phyloP scores from a whole-genome alignment of 2,329 filamentous ascomycete species.

The Trichophyton benhamiae region DNA sequence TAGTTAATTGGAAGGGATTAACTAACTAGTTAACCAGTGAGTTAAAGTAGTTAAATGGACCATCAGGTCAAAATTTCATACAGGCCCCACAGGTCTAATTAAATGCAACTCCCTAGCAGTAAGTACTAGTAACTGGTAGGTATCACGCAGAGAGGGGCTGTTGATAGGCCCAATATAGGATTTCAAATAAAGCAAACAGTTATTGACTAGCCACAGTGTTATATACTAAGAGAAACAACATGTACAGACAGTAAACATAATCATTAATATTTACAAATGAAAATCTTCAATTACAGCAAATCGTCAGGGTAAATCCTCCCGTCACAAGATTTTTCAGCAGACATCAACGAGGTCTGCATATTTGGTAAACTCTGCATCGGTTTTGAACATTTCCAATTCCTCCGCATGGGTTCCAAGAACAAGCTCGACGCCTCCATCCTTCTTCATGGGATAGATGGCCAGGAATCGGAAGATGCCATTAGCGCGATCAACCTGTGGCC shows the following conservation, averaged over 20 bases:
- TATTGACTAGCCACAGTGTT: background rate
- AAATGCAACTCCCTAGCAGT: too few relatives aligned
- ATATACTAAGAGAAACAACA: background rate
- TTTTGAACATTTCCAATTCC: conserved; percentile 5
- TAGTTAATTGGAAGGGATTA: background rate
- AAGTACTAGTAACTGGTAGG: too few relatives aligned
- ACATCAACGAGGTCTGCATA: background rate
- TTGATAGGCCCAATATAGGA: too few relatives aligned
- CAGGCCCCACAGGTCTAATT: too few relatives aligned
- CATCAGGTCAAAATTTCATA: too few relatives aligned
- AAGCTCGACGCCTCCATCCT: conserved; percentile 3
- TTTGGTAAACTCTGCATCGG: conserved; percentile 1
- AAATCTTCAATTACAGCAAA: background rate
- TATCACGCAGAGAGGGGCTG: too few relatives aligned
- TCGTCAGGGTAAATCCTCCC: background rate
- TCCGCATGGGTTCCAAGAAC: conserved; percentile 2
- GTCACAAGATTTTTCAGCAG: background rate
- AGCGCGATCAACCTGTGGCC: conserved; percentile 2
- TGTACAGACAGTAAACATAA: background rate
- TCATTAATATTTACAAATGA: background rate
- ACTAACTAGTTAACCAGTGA: too few relatives aligned
- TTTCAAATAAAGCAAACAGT: too few relatives aligned
- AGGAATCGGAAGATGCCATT: conserved; percentile 3
- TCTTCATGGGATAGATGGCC: conserved; percentile 5
- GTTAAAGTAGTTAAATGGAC: too few relatives aligned